Evolutionary conservation across 169 alveolate genomes (phyloP), one percentile per base, ranked within the genome.

Genomic region (Eimeria sp.): DNA sequence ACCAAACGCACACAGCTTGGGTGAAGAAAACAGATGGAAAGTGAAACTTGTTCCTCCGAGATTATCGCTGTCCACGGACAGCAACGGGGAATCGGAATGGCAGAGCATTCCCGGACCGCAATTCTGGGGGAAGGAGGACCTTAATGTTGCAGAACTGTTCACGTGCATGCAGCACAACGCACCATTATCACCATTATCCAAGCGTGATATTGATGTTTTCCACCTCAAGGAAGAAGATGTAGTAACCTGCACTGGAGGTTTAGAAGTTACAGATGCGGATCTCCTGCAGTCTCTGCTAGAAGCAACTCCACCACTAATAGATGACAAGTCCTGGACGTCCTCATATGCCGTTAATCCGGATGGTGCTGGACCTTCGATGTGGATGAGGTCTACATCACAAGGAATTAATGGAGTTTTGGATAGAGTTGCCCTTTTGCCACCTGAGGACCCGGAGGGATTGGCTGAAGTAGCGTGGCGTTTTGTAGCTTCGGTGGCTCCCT

Each of bases 221-320:
- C 76, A 65, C 45, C 93, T 86, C 43, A 86, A 63, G 58, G 80
- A 86, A 34, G 80, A 67, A 63, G 93, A 86, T 22, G 57, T 63
- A 20, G 16, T 63, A 49, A 86, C 93, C 18, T 86, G 80, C 93
- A 86, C 93, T 16, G 93, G 93, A 13, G 93, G 93, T 7, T 72
- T 86, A 6, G 93, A 86, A 45, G 93, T 86, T 47, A 86, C 82
- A 3, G 93, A 86, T 45, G 51, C 63, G 13, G 93, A 86, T 58
- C 82, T 86, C 49, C 76, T 86, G 13, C 93, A 86, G 45, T 58
- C 80, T 40, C 80, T 86, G 18, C 27, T 86, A 61, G 93, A 61
- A 6, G 93, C 93, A 43, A 43, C 93, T 49, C 93, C 93, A 34
- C 80, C 93, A 57, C 47, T 86, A 51, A 57, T 86, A 18, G 80